Base-by-base conservation (phyloP, 148 eudicot genomes). In the Persicaria tinctoria region DNA sequence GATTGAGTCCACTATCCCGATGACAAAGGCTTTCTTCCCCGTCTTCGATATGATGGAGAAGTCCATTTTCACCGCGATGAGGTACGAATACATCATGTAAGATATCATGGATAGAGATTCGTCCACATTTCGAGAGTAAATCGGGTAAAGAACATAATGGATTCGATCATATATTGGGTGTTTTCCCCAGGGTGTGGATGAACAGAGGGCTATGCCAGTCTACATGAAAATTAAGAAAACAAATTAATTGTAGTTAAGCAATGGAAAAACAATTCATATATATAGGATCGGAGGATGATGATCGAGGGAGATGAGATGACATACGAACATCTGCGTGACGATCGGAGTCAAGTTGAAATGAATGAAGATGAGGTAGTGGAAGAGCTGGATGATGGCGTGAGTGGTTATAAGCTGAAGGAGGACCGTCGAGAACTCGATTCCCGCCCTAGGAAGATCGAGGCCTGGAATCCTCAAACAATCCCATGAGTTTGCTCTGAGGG, bases 241-340 rank as follows among this genome's bases (percentile, higher is more conserved):
- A 32, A 1, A 44, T 0, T 0, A 64, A 3, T 27, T 73, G 11
- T 48, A 72, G 41, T 32, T 32, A 32, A 32, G 41, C 3, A 32
- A 32, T 32, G 41, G 41, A 32, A 32, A 32, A 32, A 32, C 41
- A 32, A 32, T 32, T 1, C 41, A 32, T 23, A 23, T 23, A 32
- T 32, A 32, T 32, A 2, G 41, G 41, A 32, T 32, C 41, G 41
- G 51, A 41, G 46, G 5, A 17, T 4, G 46, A 47, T 3, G 41
- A 32, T 7, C 9, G 12, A 17, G 0, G 27, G 56, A 68, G 72
- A 44, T 8, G 23, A 63, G 72, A 49, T 8, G 23, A 63, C 79
- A 3, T 84, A 84, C 87, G 38, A 75, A 32, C 23, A 84, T 45
- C 70, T 84, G 84, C 27, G 87, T 77, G 60, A 68, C 79, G 48